Conservation (phyloP, 345 rosid genomes). For the Gossypium australe region DNA sequence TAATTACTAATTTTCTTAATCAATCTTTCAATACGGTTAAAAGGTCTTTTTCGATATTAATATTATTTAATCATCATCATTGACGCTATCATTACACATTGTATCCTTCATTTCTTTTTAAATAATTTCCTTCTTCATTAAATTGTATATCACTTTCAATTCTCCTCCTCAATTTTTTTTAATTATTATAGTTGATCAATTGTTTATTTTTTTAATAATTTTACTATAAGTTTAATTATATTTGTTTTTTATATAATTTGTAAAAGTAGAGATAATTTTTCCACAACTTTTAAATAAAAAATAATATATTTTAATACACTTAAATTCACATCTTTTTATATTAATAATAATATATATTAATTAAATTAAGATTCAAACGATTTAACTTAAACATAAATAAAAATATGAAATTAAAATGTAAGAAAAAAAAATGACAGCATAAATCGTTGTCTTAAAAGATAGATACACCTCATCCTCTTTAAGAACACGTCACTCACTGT, state of each 20-base stretch:
- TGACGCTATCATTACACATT: neutral
- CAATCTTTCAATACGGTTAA: neutral
- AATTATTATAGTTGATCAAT: neutral
- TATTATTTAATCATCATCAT: neutral
- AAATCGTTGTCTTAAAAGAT: constrained; percentile 3
- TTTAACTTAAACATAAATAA: no score
- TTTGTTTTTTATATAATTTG: no score
- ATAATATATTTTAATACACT: no score
- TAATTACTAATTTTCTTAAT: neutral
- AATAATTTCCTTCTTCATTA: neutral
- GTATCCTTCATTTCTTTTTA: neutral
- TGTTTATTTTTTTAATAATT: neutral
- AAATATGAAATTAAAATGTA: neutral
- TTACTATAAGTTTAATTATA: no score
- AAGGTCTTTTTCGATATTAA: neutral
- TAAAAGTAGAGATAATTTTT: no score
- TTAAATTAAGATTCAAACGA: no score
- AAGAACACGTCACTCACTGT: neutral
- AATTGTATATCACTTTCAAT: neutral
- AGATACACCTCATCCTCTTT: neutral
- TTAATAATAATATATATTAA: no score
- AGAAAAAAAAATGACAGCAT: neutral
- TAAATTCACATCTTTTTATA: no score
- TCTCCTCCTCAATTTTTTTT: neutral
- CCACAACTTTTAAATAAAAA: rapidly evolving